Percentiles rank a stretch among this genome's conserved stretches.
phyloP scores from a whole-genome alignment of 2,329 filamentous ascomycete species.

The Cephalotrichum gorgonifer region DNA sequence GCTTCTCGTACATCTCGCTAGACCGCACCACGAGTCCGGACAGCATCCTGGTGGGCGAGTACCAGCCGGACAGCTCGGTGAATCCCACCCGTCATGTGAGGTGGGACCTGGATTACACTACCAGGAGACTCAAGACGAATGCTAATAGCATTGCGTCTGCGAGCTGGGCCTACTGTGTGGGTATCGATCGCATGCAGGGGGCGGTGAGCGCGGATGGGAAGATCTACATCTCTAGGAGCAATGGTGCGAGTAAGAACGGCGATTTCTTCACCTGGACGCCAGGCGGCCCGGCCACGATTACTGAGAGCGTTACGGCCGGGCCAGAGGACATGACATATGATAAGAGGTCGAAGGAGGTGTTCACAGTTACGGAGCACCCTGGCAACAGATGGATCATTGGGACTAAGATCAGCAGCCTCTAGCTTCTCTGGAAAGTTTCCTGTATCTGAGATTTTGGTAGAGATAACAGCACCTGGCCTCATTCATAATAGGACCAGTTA shows the following conservation, averaged over 20 bases:
- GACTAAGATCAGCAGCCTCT: background rate
- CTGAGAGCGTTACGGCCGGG: slow-evolving; percentile 14
- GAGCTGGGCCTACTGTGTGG: slow-evolving; percentile 20
- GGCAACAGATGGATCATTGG: slow-evolving; percentile 1
- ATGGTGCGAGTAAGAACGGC: slow-evolving; percentile 14
- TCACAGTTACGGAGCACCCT: slow-evolving; percentile 9
- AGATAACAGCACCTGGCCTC: too few species aligned
- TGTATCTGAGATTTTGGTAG: too few species aligned
- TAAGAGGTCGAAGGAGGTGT: slow-evolving; percentile 11
- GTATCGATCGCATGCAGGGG: slow-evolving; percentile 22
- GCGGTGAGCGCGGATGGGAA: slow-evolving; percentile 18
- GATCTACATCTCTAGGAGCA: slow-evolving; percentile 22
- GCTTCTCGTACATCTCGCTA: slow-evolving; percentile 21
- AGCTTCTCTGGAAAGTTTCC: too few species aligned
- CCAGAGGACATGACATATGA: slow-evolving; percentile 23
- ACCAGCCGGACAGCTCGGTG: slow-evolving; percentile 13
- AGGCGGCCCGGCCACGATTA: slow-evolving; percentile 12
- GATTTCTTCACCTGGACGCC: slow-evolving; percentile 21
- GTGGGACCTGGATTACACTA: slow-evolving; percentile 18
- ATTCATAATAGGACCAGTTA: too few species aligned
- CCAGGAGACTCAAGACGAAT: slow-evolving; percentile 14
- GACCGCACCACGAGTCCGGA: slow-evolving; percentile 20
- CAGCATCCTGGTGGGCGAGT: slow-evolving; percentile 22
- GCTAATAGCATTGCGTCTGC: slow-evolving; percentile 11
- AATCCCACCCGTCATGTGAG: slow-evolving; percentile 17